phyloP scores from a whole-genome alignment of 2,329 filamentous ascomycete genomes.

The Fusarium temperatum region DNA sequence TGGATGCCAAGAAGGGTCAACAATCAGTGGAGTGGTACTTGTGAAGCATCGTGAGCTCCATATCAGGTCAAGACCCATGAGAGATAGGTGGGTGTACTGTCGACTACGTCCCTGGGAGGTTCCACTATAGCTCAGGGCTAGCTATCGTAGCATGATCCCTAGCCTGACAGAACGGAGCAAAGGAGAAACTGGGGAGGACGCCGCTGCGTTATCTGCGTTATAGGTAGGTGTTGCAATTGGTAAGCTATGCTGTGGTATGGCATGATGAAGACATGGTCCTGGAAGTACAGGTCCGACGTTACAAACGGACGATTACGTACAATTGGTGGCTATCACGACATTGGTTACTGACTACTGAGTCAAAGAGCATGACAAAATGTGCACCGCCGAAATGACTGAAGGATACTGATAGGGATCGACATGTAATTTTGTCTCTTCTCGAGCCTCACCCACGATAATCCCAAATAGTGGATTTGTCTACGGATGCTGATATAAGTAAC shows the following conservation, averaged over 20 bases:
- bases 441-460: conserved; percentile 11
- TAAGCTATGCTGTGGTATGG: conserved; percentile 18
- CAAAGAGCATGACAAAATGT: conserved; percentile 26
- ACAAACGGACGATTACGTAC: conserved; percentile 40
- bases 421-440: conserved; percentile 19
- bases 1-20: conserved; percentile 7
- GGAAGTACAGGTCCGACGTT: conserved; percentile 25
- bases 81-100: conserved; percentile 1
- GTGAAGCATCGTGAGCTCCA: conserved; percentile 41
- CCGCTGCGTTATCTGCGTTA: conserved; percentile 12
- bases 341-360: conserved; percentile 24
- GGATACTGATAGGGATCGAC: conserved; percentile 9
- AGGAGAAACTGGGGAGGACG: conserved; percentile 31
- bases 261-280: conserved; percentile 28
- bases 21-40: conserved; percentile 14
- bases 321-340: conserved; percentile 18
- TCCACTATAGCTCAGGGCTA: conserved; percentile 34
- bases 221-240: conserved; percentile 24
- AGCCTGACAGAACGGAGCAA: conserved; percentile 32
- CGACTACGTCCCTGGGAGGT: conserved; percentile 3
- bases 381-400: neutral
- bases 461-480: conserved; percentile 1
- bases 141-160: conserved; percentile 30
- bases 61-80: conserved; percentile 26
- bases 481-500: conserved; percentile 23